These are phyloP conservation scores for Tricharina praecox DNA, from an alignment of 495 filamentous ascomycete genomes.

Conservation along the genomic window DNA sequence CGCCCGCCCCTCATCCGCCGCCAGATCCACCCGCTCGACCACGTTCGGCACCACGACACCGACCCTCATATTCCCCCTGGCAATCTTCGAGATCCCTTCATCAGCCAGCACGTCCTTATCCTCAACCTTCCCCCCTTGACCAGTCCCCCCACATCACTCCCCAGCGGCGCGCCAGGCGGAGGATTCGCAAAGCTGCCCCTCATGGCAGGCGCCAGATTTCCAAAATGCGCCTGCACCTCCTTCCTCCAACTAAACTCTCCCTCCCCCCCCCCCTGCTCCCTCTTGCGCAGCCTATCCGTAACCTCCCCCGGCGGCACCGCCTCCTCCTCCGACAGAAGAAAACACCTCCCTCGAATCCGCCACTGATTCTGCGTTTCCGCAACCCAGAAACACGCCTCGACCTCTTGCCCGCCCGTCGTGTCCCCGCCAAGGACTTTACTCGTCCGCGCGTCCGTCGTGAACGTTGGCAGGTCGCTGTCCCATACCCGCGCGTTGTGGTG, in stretches of 20 bases:
- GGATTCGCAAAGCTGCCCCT: constrained; percentile 65
- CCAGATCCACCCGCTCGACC: constrained; percentile 61
- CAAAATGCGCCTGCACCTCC: constrained; percentile 69
- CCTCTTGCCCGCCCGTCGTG: constrained; percentile 45
- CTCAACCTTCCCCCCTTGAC: constrained; percentile 43
- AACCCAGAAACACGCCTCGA: constrained; percentile 77
- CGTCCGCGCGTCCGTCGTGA: constrained; percentile 82
- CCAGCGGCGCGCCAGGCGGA: constrained; percentile 48
- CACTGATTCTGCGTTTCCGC: constrained; percentile 56
- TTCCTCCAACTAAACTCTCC: constrained; percentile 47
- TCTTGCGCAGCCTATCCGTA: constrained; percentile 25
- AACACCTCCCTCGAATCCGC: constrained; percentile 64
- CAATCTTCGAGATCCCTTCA: constrained; percentile 31
- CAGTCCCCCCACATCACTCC: constrained; percentile 28
- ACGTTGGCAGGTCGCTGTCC: constrained; percentile 56
- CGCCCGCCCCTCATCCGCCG: constrained; percentile 42
- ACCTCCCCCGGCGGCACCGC: constrained; percentile 9
- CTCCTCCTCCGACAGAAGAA: constrained; percentile 36
- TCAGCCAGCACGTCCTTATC: constrained; percentile 42
- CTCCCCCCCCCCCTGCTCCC: constrained; percentile 15
- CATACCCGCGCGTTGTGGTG: constrained; percentile 46
- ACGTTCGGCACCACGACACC: constrained; percentile 65
- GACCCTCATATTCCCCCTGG: constrained; percentile 67
- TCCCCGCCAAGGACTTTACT: constrained; percentile 58
- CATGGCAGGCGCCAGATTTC: constrained; percentile 62